Evolutionary conservation across 192 early-diverging fungal genomes (phyloP).

Genomic region (Backusella westeae): DNA sequence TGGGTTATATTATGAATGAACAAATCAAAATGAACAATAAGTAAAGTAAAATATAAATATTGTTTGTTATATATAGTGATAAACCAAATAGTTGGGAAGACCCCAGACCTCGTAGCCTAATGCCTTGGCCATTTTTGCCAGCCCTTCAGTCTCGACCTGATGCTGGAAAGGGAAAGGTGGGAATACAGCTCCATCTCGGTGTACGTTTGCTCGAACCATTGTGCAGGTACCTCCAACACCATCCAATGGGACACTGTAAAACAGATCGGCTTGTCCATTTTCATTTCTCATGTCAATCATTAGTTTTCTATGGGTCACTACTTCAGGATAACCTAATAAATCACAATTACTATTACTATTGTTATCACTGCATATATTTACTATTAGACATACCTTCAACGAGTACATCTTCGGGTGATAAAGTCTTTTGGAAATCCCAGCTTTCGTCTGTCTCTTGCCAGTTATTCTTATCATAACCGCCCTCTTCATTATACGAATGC

Average conservation of each 20-base stretch:
- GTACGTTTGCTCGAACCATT: slow-evolving; percentile 61
- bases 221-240: slow-evolving; percentile 70
- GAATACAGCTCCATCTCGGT: slow-evolving; percentile 65
- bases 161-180: slow-evolving; percentile 62
- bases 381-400: slow-evolving; percentile 44
- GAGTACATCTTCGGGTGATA: slow-evolving; percentile 38
- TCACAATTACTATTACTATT: not conserved
- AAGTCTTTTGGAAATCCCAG: slow-evolving; percentile 36
- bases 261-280: slow-evolving; percentile 29
- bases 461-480: slow-evolving; percentile 65
- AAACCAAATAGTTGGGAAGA: slow-evolving; percentile 59
- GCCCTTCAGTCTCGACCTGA: slow-evolving; percentile 70
- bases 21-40: not conserved
- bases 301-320: slow-evolving; percentile 39
- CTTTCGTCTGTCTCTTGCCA: slow-evolving; percentile 65
- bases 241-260: slow-evolving; percentile 50
- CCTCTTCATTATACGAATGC: slow-evolving; percentile 47
- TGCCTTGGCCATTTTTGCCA: slow-evolving; percentile 69
- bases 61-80: slow-evolving; percentile 45
- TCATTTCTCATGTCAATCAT: slow-evolving; percentile 41
- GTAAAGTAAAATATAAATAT: not conserved
- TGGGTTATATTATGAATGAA: not conserved
- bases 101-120: slow-evolving; percentile 63
- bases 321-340: slow-evolving; percentile 42
- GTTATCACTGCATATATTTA: not conserved